A percentile compares a stretch with the other conserved stretches of the same genome.
phyloP scores from a whole-genome alignment of 495 filamentous ascomycete species.

The Hypoxylon perforatum region DNA sequence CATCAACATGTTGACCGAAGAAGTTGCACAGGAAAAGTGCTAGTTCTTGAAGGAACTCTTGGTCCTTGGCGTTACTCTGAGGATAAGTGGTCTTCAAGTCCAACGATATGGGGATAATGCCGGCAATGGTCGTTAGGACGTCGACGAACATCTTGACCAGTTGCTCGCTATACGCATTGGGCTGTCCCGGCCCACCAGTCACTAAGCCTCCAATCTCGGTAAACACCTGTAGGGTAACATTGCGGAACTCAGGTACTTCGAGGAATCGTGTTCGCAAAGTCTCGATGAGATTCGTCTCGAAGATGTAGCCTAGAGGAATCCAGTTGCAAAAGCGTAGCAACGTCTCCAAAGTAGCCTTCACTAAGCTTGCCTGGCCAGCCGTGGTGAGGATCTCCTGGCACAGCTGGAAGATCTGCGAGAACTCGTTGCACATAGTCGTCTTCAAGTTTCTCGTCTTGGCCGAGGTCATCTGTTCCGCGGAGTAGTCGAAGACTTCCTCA shows the following conservation, averaged over 20 bases:
- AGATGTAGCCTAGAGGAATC: constrained; percentile 98
- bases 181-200: constrained; percentile 69
- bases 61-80: constrained; percentile 89
- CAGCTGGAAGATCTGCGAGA: constrained; percentile 95
- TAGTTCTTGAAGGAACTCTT: constrained; percentile 97
- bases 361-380: constrained; percentile 85
- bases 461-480: constrained; percentile 97
- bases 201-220: constrained; percentile 96
- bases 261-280: constrained; percentile 91
- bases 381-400: constrained; percentile 93
- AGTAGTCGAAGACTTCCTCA: constrained; percentile 99
- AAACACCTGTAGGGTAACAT: constrained; percentile 94
- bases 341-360: constrained; percentile 94
- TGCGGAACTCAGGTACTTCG: constrained; percentile 91
- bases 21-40: constrained; percentile 97
- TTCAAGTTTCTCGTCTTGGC: constrained; percentile 95
- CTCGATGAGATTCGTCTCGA: constrained; percentile 96
- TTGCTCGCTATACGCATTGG: constrained; percentile 89
- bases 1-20: constrained; percentile 88
- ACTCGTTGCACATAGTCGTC: constrained; percentile 97
- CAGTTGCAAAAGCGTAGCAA: constrained; percentile 96
- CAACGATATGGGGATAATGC: constrained; percentile 87
- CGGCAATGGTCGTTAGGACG: constrained; percentile 86
- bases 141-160: constrained; percentile 97
- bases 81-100: constrained; percentile 91